Evolutionary conservation across 805 yeast species (phyloP), one percentile per base, ranked within the genome.

Genomic region (Suhomyces pyralidae): DNA sequence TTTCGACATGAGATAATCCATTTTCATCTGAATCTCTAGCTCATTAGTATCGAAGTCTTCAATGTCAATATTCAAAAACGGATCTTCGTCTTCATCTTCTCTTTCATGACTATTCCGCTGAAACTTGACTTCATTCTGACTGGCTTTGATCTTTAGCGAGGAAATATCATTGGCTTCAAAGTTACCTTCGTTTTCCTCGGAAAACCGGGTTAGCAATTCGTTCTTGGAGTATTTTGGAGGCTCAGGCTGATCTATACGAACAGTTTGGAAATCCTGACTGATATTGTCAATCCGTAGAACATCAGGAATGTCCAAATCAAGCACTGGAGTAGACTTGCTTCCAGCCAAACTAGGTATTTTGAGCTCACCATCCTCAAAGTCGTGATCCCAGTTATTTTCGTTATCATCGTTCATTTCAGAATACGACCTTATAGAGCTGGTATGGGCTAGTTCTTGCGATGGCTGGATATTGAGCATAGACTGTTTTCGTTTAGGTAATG

Each of bases 11-110:
- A 75, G 60, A 48, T 61, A 65, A 34, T 70, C 78, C 72, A 71
- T 73, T 55, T 74, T 74, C 47, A 64, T 62, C 53, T 72, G 77
- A 32, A 73, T 63, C 55, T 73, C 78, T 17, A 74, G 57, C 50
- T 75, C 79, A 53, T 70, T 68, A 8, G 78, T 72, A 56, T 74
- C 76, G 51, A 71, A 73, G 49, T 63, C 65, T 25, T 71, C 75
- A 43, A 73, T 57, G 25, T 73, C 78, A 28, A 74, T 61, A 22
- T 71, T 65, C 22, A 67, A 57, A 52, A 74, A 75, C 14, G 78
- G 78, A 56, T 74, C 79, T 5, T 59, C 56, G 3, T 64, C 68
- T 12, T 67, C 74, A 9, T 38, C 42, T 3, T 19, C 24, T 17
- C 14, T 22, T 14, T 61, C 65, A n/a, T 22, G 15, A 38, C 3